Percentiles rank a stretch among this genome's conserved stretches.
phyloP scores from a whole-genome alignment of 345 rosid species.

The Triadica sebifera region DNA sequence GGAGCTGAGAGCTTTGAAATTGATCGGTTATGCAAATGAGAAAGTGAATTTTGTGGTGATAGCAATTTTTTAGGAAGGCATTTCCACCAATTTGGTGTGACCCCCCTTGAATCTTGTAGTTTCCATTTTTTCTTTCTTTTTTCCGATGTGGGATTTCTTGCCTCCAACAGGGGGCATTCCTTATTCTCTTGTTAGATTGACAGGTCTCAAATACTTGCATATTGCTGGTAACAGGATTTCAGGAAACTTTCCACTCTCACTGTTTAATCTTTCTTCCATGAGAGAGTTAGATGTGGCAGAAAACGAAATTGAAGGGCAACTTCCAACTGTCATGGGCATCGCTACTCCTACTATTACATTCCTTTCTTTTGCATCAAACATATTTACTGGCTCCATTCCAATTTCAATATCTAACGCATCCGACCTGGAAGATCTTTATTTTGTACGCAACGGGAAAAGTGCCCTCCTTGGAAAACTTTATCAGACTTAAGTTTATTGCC shows the following conservation, averaged over 20 bases:
- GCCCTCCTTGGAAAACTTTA: conserved; percentile 4
- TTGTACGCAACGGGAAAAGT: background rate
- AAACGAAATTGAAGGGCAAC: conserved; percentile 18
- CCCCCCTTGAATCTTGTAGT: too few species aligned
- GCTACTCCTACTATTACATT: background rate
- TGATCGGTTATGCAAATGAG: too few species aligned
- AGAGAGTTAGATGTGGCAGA: background rate
- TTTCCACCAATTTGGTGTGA: too few species aligned
- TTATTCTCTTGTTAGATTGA: background rate
- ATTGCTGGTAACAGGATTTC: background rate
- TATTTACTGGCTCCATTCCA: conserved; percentile 22
- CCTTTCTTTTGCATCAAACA: background rate
- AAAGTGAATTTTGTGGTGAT: too few species aligned
- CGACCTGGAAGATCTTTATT: fast-evolving
- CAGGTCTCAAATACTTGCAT: background rate
- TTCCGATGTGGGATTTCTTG: too few species aligned
- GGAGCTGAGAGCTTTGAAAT: too few species aligned
- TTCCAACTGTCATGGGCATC: background rate
- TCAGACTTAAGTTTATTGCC: background rate
- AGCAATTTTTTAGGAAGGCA: too few species aligned
- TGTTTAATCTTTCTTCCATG: conserved; percentile 13
- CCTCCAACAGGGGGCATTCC: too few species aligned
- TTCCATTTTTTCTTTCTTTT: too few species aligned
- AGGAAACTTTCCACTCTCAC: conserved; percentile 4
- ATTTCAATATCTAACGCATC: conserved; percentile 29